Evolutionary conservation across 129 eudicot species (phyloP), one percentile per base, ranked within the genome.

Genomic region (Glebionis coronaria): DNA sequence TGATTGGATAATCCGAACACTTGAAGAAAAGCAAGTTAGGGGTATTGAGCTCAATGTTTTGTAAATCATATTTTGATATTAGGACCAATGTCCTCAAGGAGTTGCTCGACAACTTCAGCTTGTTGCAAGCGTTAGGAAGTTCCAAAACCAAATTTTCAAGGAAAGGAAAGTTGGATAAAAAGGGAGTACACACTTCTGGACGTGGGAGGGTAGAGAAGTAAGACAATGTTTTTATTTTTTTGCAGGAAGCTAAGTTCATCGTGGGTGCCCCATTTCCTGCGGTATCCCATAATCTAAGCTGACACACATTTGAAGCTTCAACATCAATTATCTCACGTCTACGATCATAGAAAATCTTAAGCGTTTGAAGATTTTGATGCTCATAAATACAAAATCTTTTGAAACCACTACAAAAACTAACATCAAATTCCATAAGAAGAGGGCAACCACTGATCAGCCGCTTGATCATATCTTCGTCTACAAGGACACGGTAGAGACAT

Each of bases 221-320:
- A 53, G 20, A 3, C 28, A 53, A 20, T 6, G 58, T 4, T 53
- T 3, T 15, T 7, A n/a, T 4, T 0, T 53, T 53, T 53, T 53
- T 53, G 58, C 58, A n/a, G 15, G 25, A 53, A 53, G 25, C 58
- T 27, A n/a, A n/a, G 58, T 53, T 53, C 58, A 53, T 44, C 47
- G 47, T 1, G 25, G 25, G 25, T 23, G 25, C 47, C 9, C 47
- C 47, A 1, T 1, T 44, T 44, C 47, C 47, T 44, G 47, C 47
- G 1, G 1, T 0, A 23, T 23, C 25, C 25, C 2, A 2, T 23
- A 23, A 23, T 23, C 25, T 1, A 23, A 23, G 25, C 1, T 23
- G 25, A 23, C 25, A 23, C 25, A 23, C 25, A 23, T 23, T 23
- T 23, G 25, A 2, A 23, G 25, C 25, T 23, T 23, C 25, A 23